Evolutionary conservation across 257 asterid species (phyloP).

Genomic region (Buddleja alternifolia): DNA sequence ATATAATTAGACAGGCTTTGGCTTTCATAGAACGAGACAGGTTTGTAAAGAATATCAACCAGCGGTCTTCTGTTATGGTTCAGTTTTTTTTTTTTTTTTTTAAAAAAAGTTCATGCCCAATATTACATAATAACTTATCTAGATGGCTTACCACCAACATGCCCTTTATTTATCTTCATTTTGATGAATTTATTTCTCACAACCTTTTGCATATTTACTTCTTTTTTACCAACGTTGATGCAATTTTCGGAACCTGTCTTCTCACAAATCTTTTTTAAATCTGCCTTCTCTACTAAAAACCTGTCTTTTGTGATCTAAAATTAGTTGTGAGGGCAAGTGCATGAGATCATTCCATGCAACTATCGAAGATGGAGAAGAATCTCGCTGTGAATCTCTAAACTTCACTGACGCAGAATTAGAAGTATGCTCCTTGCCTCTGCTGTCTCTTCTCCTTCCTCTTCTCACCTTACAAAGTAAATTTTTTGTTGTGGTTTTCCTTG

Average conservation of each 20-base stretch:
- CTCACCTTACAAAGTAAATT: background rate
- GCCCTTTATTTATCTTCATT: constrained; percentile 1
- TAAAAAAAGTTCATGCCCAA: background rate
- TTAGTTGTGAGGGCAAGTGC: constrained; percentile 91
- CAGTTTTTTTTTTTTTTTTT: background rate
- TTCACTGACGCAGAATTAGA: constrained; percentile 51
- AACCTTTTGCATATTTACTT: constrained; percentile 3
- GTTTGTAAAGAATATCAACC: too few species aligned
- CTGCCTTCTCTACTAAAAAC: constrained; percentile 7
- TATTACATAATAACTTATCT: background rate
- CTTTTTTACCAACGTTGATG: background rate
- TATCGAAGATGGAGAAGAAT: constrained; percentile 55
- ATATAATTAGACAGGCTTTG: too few species aligned
- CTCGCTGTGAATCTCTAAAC: constrained; percentile 67
- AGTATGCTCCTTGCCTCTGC: constrained; percentile 41
- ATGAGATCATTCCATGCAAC: constrained; percentile 91
- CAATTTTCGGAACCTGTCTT: constrained; percentile 12
- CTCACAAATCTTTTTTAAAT: too few species aligned
- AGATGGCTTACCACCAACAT: background rate
- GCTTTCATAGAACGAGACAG: too few species aligned
- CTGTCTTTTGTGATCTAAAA: constrained; percentile 16
- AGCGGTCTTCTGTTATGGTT: background rate
- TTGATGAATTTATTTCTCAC: background rate
- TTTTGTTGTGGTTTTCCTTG: constrained; percentile 23
- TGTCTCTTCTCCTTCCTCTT: background rate